Conservation (phyloP, 2,329 filamentous ascomycete genomes). For the Cryphonectria radicalis region DNA sequence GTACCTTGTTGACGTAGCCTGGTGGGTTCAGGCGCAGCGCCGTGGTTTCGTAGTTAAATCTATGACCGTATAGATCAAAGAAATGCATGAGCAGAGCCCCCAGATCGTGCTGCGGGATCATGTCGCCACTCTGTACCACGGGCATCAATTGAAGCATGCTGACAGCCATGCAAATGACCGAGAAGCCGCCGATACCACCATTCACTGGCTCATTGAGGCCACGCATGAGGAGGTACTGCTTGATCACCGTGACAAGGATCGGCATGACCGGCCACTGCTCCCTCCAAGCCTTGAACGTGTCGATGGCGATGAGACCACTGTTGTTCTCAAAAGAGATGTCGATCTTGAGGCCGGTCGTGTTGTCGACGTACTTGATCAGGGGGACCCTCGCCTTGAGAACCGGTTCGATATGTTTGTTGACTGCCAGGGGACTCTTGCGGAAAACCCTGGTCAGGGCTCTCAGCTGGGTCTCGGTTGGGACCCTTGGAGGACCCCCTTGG, state of each 20-base stretch:
- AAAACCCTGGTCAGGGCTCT: constrained; percentile 67
- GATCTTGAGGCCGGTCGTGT: constrained; percentile 76
- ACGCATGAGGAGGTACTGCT: constrained; percentile 89
- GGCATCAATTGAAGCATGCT: constrained; percentile 85
- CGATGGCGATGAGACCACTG: constrained; percentile 77
- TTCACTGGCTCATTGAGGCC: constrained; percentile 89
- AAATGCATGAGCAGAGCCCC: constrained; percentile 86
- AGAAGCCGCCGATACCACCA: constrained; percentile 91
- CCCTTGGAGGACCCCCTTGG: constrained; percentile 44
- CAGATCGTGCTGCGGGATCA: constrained; percentile 68
- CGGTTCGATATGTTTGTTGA: constrained; percentile 63
- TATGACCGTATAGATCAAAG: constrained; percentile 84
- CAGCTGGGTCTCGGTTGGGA: constrained; percentile 60
- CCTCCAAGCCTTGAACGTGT: constrained; percentile 83
- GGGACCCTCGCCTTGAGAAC: constrained; percentile 83
- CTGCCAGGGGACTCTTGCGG: constrained; percentile 58
- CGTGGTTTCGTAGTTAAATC: constrained; percentile 70
- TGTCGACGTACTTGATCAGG: constrained; percentile 88
- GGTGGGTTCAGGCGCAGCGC: constrained; percentile 80
- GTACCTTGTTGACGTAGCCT: constrained; percentile 76
- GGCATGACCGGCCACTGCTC: constrained; percentile 81
- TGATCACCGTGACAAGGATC: constrained; percentile 82
- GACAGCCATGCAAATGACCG: constrained; percentile 90
- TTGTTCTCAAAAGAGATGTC: constrained; percentile 95
- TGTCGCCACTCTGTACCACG: constrained; percentile 63